Evolutionary conservation across 108 stramenopile genomes (phyloP), one percentile per base, ranked within the genome.

Genomic region (Phaeodactylum tricornutum): DNA sequence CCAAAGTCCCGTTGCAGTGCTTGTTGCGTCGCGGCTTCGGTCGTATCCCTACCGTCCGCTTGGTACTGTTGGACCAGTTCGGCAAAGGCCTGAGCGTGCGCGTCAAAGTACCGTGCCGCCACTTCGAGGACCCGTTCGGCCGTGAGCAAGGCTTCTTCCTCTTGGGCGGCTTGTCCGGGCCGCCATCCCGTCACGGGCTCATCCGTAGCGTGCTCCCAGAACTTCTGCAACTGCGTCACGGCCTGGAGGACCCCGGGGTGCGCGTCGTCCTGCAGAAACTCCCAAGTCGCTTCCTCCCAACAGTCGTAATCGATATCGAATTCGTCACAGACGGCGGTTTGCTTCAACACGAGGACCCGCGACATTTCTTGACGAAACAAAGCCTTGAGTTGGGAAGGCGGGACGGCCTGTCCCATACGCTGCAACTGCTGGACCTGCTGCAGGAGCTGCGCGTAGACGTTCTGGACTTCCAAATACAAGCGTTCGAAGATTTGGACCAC

Each of bases 221-320:
- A 50, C 44, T 79, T 86, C 43, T 92, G 89, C 59, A 92, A 87
- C 37, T 84, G 61, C 31, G 87, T 84, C 23, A 92, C 84, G 5
- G 82, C 65, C 34, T 72, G 62, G 50, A 77, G 76, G 11, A 81
- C 84, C 46, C 77, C 77, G 22, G 81, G 79, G 24, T 57, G 23
- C 29, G 71, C 56, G 7, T 79, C 78, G 37, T 64, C 64, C 14
- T 69, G 67, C 40, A 87, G 47, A 32, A 84, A 84, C 48, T 92
- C 89, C 84, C 84, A 87, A 27, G 82, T 84, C 1, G 89, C 89
- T 71, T 92, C 89, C 60, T 87, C 75, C 44, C 87, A 50, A 49
- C 89, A 92, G 66, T 92, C 89, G 19, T 75, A 75, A 53, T 92
- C 89, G 39, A 92, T 77, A 52, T 82, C 80, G 57, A 71, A 70